Evolutionary conservation across 2,329 filamentous ascomycete genomes (phyloP), one percentile per base, ranked within the genome.

Genomic region (Monilinia polystroma): DNA sequence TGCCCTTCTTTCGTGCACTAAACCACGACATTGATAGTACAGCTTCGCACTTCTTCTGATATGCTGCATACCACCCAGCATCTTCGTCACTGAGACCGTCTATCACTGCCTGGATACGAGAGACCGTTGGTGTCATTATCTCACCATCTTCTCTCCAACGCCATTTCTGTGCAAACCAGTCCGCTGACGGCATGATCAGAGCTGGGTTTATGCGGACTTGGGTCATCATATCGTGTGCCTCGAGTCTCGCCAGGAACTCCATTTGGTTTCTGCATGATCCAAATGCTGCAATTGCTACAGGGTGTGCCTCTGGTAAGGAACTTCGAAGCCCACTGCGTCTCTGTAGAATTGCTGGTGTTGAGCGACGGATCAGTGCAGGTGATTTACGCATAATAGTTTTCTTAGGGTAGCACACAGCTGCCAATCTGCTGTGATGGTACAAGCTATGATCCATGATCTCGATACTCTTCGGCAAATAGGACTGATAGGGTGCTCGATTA

Each of bases 131-230:
- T n/a, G 5, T 47, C 56, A 58, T 58, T 18, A 43, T 45, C 10
- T 32, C 18, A 4, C 41, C 56, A n/a, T 47, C 29, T 20, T 47
- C 41, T 41, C 43, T 43, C 56, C 56, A 58, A 7, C 56, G 43
- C 56, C 56, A 58, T 29, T 45, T 43, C 18, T 58, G 41, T n/a
- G 43, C 56, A 58, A 58, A 47, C 11, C 23, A 58, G 16, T 47
- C 56, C 20, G 56, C 56, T 20, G 56, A 7, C 11, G 56, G 41
- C 11, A 58, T 32, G 11, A 45, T 58, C 10, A 47, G 32, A n/a
- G 18, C 41, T 32, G 26, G 41, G 29, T 58, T 58, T n/a, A 58
- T 58, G 23, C 26, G 56, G 6, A n/a, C 4, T 26, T 45, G 41
- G 1, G 10, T 58, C 2, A 14, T 41, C 38, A 45, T 58, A 29